Conservation (phyloP, 2,329 filamentous ascomycete species). For the Alternaria rosae region DNA sequence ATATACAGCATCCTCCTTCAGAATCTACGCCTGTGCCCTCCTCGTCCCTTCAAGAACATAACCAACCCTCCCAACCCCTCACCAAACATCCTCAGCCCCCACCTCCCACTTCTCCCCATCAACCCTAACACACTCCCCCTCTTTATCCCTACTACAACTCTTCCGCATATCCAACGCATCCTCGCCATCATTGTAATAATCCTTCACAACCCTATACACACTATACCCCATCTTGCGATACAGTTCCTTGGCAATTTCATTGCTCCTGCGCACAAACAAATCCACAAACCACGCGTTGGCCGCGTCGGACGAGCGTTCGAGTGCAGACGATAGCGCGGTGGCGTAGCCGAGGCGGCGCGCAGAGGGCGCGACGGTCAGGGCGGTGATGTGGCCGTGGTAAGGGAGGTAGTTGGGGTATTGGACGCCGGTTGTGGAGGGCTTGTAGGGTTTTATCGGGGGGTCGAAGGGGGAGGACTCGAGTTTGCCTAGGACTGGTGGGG, state of each 20-base stretch:
- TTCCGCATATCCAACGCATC: slow-evolving; percentile 99
- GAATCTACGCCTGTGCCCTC: too few species aligned
- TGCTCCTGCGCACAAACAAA: slow-evolving; percentile 89
- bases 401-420: slow-evolving; percentile 78
- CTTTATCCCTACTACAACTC: slow-evolving; percentile 80
- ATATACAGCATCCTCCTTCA: neutral
- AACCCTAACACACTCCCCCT: slow-evolving; percentile 76
- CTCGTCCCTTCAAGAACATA: neutral
- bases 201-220: slow-evolving; percentile 85
- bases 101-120: slow-evolving; percentile 83
- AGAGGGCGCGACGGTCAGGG: slow-evolving; percentile 87
- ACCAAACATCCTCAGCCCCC: slow-evolving; percentile 86
- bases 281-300: slow-evolving; percentile 95
- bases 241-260: slow-evolving; percentile 83
- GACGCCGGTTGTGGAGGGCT: slow-evolving; percentile 57
- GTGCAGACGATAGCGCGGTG: slow-evolving; percentile 77
- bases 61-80: neutral
- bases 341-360: slow-evolving; percentile 88
- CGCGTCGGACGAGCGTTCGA: slow-evolving; percentile 83
- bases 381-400: slow-evolving; percentile 99
- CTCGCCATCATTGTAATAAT: slow-evolving; percentile 94
- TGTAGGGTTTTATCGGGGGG: slow-evolving; percentile 74
- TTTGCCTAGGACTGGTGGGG: slow-evolving; percentile 85
- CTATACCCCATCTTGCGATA: slow-evolving; percentile 91
- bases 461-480: slow-evolving; percentile 82